phyloP scores from a whole-genome alignment of 768 basidiomycete genomes.

The Sutorius australiensis region DNA sequence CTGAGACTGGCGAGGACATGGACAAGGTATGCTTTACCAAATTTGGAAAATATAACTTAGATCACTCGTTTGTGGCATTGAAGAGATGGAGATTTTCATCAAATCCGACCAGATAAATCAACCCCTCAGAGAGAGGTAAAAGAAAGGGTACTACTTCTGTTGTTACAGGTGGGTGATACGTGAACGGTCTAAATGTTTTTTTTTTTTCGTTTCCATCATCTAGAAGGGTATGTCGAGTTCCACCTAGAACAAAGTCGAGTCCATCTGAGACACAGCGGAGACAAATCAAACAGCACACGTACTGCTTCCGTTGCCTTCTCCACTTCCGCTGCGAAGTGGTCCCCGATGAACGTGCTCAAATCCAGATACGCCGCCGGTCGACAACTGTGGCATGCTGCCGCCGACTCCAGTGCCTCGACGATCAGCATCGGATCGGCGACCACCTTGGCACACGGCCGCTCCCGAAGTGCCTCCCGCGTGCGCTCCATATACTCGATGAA shows the following conservation, averaged over 20 bases:
- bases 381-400: slow-evolving; percentile 27
- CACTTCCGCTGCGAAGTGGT: slow-evolving; percentile 29
- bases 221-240: slow-evolving; percentile 31
- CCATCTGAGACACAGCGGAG: slow-evolving; percentile 2
- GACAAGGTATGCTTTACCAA: background rate
- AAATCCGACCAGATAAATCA: too few species aligned
- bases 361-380: slow-evolving; percentile 30
- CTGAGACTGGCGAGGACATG: slow-evolving; percentile 12
- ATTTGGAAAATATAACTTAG: background rate
- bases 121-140: too few species aligned
- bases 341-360: slow-evolving; percentile 30
- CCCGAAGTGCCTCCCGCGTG: slow-evolving; percentile 26
- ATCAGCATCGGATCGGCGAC: slow-evolving; percentile 30
- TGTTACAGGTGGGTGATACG: slow-evolving; percentile 13
- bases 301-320: slow-evolving; percentile 30
- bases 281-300: slow-evolving; percentile 7
- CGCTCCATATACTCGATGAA: slow-evolving; percentile 36
- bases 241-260: slow-evolving; percentile 22
- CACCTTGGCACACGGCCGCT: slow-evolving; percentile 30
- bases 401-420: slow-evolving; percentile 29
- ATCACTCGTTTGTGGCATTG: background rate
- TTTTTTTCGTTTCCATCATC: slow-evolving; percentile 4
- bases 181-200: background rate
- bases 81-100: background rate
- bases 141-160: background rate